Evolutionary conservation across 441 rosid genomes (phyloP), one percentile per base, ranked within the genome.

Genomic region (Manihot esculenta): DNA sequence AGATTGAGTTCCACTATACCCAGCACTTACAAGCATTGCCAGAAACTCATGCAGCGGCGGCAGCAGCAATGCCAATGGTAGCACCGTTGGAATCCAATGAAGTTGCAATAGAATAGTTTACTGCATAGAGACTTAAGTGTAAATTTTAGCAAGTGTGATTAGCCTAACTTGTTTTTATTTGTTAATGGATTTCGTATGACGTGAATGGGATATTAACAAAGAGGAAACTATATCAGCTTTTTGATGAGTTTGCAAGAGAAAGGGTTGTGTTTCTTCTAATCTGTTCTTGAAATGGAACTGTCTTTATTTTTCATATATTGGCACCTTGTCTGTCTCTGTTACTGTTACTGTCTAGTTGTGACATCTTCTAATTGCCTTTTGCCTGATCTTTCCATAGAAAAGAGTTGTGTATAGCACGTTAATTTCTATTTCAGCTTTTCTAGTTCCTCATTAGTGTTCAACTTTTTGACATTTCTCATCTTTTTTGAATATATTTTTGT

Each of bases 1-100:
- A 93, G 81, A 84, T 93, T 5, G 98, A 93, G 79, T 83, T 91
- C 79, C 94, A 93, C 74, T 91, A 82, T 79, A 86, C 97, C 1
- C 86, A 75, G 70, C 72, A 74, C 47, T 57, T 72, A 10, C 72
- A 76, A 41, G 51, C 75, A 12, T 8, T 41, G 30, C 61, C 67
- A 0, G 69, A 53, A 59, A 26, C 69, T 55, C 53, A 56, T 51
- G n/a, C 10, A 17, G 55, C 38, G 0, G 24, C 73, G 53, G 21
- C 76, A 30, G 84, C 82, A 64, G 65, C 50, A 26, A 17, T 61
- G 5, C 56, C 68, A 57, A 26, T 58, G 3, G 56, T 68, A 57
- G 35, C 68, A 44, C 48, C 23, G 54, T 38, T 23, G 2, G 42
- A 23, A 18, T 18, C 51, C 0, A 65, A 38, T 23, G 55, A 56